Evolutionary conservation across 129 eudicot species (phyloP), one percentile per base, ranked within the genome.

Genomic region (Oenanthe sinensis): DNA sequence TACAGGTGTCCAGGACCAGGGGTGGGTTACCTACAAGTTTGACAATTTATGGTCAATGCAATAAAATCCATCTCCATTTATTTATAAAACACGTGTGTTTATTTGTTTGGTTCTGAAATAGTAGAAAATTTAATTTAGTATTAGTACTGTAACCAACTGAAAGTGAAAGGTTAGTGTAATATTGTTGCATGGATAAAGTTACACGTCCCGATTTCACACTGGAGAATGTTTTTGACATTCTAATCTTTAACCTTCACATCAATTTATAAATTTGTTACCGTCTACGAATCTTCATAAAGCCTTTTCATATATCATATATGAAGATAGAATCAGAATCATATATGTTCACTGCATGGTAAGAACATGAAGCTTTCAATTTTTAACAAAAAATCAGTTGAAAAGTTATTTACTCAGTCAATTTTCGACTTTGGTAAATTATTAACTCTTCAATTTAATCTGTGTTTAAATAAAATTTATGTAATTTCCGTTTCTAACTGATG

Each of bases 1-100:
- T 50, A 87, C 87, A 87, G 85, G 90, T 83, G 88, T 72, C 50
- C 76, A 47, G n/a, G 3, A 84, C 50, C 76, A 47, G n/a, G 3
- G 85, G 89, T 86, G 80, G 94, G 79, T 90, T 81, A 90, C 87
- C 94, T 87, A 82, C 81, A 82, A 77, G 79, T 85, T 90, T 87
- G 89, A 87, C 80, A 87, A 83, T 69, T 7, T 43, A 46, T 67
- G 39, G 72, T 26, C 19, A 67, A 67, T 30, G 42, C 72, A 26
- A 33, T 8, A 14, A 67, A 30, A 28, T 9, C 72, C 37, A 14
- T 14, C 15, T 67, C 37, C 42, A 67, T 67, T 26, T 67, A 67
- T 14, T 5, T 42, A 67, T 67, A 13, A 26, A 67, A 30, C 20
- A 33, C 22, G 42, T 33, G 72, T 67, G 42, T 5, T 33, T 1